Evolutionary conservation across 345 rosid species (phyloP), one percentile per base, ranked within the genome.

Genomic region (Tarenaya hassleriana): DNA sequence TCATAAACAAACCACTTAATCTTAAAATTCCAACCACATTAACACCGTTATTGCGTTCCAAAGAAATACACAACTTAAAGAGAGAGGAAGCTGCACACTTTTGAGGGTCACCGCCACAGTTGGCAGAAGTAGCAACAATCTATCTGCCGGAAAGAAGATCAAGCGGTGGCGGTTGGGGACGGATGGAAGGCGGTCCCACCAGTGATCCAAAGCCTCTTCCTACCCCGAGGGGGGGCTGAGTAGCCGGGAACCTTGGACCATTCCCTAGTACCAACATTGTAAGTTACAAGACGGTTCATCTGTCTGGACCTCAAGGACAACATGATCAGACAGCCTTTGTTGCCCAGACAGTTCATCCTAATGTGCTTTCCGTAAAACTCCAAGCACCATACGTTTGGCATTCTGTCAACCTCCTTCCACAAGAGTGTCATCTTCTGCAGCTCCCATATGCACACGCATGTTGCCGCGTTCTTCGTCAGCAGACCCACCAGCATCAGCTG

Each of bases 321-420:
- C 90, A 92, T 79, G 79, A 88, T 83, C 87, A 88, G 75, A 59
- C 70, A 66, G 65, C 88, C 91, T 67, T 60, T 80, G 91, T 92
- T 92, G 81, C 98, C 98, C 75, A 92, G 70, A 81, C 98, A 92
- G 71, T 83, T 88, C 98, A 92, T 92, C 68, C 84, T 80, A 52
- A 85, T 70, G 94, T 92, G 97, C 98, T 83, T 88, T 74, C 98
- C 97, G 10, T 92, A 92, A 79, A 92, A 88, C 60, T 92, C 98
- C 72, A 92, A 85, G 98, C 97, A 88, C 98, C 88, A 83, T 73
- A 81, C 69, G 69, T 88, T 92, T 92, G 98, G 97, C 97, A 92
- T 88, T 92, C 98, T 92, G 97, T 92, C 98, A 77, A 92, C 98
- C 98, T 92, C 98, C 98, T 83, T 92, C 98, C 98, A 92, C 81